Conservation (phyloP, 208 protist species). For the Trypanosoma mega region DNA sequence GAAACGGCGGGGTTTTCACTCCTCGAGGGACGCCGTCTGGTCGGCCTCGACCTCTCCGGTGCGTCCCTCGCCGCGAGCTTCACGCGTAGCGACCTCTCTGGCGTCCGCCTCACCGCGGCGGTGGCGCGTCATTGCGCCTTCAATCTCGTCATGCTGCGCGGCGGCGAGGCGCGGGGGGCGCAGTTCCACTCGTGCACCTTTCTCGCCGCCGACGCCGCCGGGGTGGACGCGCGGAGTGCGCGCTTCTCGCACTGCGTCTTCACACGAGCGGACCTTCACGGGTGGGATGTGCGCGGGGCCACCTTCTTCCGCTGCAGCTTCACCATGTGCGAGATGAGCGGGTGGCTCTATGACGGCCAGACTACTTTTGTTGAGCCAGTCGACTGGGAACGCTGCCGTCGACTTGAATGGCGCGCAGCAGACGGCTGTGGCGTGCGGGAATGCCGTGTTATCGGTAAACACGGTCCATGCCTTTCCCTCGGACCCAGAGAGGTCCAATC, state of each 20-base stretch:
- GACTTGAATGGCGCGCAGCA: slow-evolving; percentile 46
- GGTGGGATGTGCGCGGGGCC: slow-evolving; percentile 68
- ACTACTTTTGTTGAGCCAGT: slow-evolving; percentile 61
- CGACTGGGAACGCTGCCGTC: slow-evolving; percentile 61
- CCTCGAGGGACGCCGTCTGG: slow-evolving; percentile 69
- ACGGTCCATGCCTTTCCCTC: slow-evolving; percentile 20
- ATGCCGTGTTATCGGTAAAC: slow-evolving; percentile 37
- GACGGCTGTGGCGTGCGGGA: slow-evolving; percentile 25
- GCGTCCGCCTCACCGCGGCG: slow-evolving; percentile 27
- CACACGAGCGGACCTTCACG: slow-evolving; percentile 43
- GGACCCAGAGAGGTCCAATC: slow-evolving; percentile 14
- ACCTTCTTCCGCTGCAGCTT: slow-evolving; percentile 82
- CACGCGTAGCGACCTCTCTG: slow-evolving; percentile 62
- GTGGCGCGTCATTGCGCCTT: slow-evolving; percentile 63
- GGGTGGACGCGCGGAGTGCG: slow-evolving; percentile 32
- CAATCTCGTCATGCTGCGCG: slow-evolving; percentile 46
- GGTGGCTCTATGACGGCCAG: slow-evolving; percentile 71
- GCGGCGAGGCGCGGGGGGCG: slow-evolving; percentile 36
- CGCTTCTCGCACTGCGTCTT: slow-evolving; percentile 82
- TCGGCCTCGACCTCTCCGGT: slow-evolving; percentile 48
- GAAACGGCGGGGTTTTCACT: slow-evolving; percentile 46
- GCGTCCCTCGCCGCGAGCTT: slow-evolving; percentile 56
- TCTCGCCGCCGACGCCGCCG: slow-evolving; percentile 37
- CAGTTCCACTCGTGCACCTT: slow-evolving; percentile 84
- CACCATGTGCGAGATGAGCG: slow-evolving; percentile 57